Percentiles rank a stretch among this genome's conserved stretches.
These are phyloP conservation scores for Achlya hypogyna DNA, from an alignment of 352 stramenopile genomes.

Conservation along the genomic window DNA sequence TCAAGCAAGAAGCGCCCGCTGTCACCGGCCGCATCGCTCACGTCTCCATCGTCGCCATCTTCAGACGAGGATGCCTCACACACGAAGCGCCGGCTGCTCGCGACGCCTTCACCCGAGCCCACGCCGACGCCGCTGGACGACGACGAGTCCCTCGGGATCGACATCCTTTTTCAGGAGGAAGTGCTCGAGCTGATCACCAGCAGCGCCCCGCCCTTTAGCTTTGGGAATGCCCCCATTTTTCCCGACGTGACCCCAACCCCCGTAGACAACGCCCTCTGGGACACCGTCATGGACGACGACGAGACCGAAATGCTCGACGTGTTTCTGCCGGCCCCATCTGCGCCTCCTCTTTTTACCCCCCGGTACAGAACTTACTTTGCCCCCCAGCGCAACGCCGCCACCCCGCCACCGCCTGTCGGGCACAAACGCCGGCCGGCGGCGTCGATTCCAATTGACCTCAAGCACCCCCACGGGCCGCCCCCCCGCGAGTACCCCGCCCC, in stretches of 20 bases:
- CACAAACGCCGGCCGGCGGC: too few species aligned
- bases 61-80: neutral
- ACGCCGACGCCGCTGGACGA: neutral
- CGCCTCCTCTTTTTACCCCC: neutral
- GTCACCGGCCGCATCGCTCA: neutral
- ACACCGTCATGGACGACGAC: neutral
- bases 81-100: neutral
- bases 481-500: neutral
- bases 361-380: neutral
- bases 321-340: neutral
- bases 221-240: neutral
- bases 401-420: too few species aligned
- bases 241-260: neutral
- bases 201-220: neutral
- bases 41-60: neutral
- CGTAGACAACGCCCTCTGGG: neutral
- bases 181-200: neutral
- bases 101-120: neutral
- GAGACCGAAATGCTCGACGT: neutral
- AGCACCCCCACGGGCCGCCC: neutral
- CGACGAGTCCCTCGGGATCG: neutral
- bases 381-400: neutral
- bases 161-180: neutral
- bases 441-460: neutral
- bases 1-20: neutral